Conservation (phyloP, 495 filamentous ascomycete genomes). For the Polyplosphaeria fusca region DNA sequence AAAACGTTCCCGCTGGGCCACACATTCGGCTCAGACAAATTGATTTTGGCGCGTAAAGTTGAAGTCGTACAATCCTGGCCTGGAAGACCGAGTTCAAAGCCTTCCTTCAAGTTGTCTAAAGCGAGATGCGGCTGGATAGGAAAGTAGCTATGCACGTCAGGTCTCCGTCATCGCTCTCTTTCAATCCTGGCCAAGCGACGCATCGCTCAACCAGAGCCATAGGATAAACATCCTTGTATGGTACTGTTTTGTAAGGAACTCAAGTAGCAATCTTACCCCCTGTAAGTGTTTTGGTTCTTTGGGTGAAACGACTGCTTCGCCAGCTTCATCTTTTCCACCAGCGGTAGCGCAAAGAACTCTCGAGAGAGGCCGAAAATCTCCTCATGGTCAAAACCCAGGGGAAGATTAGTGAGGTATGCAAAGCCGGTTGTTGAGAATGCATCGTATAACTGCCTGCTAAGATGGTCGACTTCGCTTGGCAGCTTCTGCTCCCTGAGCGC, state of each 20-base stretch:
- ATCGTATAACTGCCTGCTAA: constrained; percentile 41
- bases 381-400: constrained; percentile 43
- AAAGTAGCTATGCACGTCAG: constrained; percentile 37
- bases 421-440: constrained; percentile 49
- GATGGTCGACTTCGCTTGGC: constrained; percentile 25
- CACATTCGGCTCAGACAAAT: constrained; percentile 47
- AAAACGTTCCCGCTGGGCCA: constrained; percentile 39
- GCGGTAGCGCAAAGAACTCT: constrained; percentile 44
- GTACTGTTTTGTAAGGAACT: too few species aligned
- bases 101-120: constrained; percentile 48
- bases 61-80: not conserved
- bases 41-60: constrained; percentile 31
- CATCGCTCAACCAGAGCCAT: too few species aligned
- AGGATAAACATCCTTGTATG: too few species aligned
- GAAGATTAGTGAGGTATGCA: constrained; percentile 46
- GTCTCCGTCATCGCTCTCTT: too few species aligned
- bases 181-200: too few species aligned
- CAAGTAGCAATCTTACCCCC: constrained; percentile 32
- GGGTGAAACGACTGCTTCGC: constrained; percentile 45
- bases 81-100: constrained; percentile 48
- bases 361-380: constrained; percentile 45
- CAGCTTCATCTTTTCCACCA: constrained; percentile 43
- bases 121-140: constrained; percentile 41
- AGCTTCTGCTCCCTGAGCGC: constrained; percentile 29
- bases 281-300: constrained; percentile 46